These are phyloP conservation scores for Chaetomium cochliodes DNA, from an alignment of 495 filamentous ascomycete species.

Conservation along the genomic window DNA sequence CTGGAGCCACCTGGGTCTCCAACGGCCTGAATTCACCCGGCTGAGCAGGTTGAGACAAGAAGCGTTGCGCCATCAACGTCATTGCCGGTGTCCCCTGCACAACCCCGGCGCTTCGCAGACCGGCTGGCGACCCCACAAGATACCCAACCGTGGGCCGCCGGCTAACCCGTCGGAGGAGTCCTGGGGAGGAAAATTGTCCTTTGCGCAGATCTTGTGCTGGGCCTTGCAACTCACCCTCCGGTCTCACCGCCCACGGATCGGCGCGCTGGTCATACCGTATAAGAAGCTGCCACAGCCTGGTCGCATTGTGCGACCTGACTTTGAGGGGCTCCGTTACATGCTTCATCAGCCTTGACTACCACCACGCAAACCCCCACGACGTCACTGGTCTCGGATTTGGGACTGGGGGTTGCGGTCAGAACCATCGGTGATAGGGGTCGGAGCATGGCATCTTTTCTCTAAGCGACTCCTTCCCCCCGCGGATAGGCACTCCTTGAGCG, in stretches of 20 bases:
- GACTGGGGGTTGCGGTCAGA: not conserved
- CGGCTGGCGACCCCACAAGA: not conserved
- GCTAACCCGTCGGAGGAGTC: conserved; percentile 4
- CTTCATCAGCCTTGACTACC: not conserved
- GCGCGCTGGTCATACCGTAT: not conserved
- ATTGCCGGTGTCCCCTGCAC: not conserved
- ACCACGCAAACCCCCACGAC: not conserved
- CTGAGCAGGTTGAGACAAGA: not conserved
- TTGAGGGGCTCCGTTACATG: conserved; percentile 11
- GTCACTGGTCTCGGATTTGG: conserved; percentile 13
- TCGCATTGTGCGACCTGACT: conserved; percentile 20
- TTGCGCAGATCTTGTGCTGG: conserved; percentile 20
- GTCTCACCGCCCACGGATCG: conserved; percentile 19
- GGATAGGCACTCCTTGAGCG: no score
- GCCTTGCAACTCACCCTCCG: not conserved
- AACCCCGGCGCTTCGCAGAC: conserved; percentile 3
- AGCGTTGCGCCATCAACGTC: conserved; percentile 9
- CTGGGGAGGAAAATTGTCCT: conserved; percentile 3
- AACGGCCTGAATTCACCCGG: not conserved
- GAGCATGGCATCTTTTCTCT: conserved; percentile 8
- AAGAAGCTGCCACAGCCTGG: conserved; percentile 8
- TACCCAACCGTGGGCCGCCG: not conserved
- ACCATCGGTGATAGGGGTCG: not conserved
- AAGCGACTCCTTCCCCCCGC: not conserved
- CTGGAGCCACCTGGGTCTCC: not conserved